These are phyloP conservation scores for Physcomitrellopsis africana DNA, from an alignment of 225 moss, liverwort and hornwort species.

Conservation along the genomic window DNA sequence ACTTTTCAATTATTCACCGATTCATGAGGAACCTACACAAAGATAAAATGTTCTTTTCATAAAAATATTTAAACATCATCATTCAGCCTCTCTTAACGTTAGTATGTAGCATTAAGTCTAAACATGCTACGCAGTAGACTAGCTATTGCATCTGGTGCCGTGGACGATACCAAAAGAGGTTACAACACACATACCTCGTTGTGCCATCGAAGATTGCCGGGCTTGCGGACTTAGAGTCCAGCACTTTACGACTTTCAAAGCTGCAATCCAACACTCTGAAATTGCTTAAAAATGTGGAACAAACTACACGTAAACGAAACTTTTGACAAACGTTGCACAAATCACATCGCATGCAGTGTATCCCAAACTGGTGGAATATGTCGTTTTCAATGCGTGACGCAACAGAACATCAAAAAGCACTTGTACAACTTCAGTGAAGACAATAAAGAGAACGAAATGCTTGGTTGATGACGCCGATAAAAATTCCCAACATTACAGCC, in stretches of 20 bases:
- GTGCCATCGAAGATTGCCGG: constrained; percentile 56
- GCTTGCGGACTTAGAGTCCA: constrained; percentile 43
- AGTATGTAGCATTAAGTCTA: neutral
- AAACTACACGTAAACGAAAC: neutral
- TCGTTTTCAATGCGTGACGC: no score
- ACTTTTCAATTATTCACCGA: neutral
- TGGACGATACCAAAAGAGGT: neutral
- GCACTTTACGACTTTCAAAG: constrained; percentile 8
- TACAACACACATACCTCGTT: constrained; percentile 37
- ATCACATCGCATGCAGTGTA: no score
- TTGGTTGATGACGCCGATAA: neutral
- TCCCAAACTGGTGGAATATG: no score
- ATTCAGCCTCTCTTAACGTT: neutral
- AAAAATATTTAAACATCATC: neutral
- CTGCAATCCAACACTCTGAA: constrained; percentile 38
- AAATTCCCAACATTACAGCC: neutral
- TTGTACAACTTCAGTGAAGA: neutral
- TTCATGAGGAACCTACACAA: neutral
- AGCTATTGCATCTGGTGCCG: neutral
- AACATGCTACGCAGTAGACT: neutral
- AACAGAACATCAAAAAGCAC: no score
- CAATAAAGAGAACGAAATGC: neutral
- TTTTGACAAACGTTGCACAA: no score
- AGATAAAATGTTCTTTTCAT: no score
- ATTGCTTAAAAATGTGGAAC: neutral